phyloP scores from a whole-genome alignment of 352 stramenopile species.

The Phytophthora sp. region DNA sequence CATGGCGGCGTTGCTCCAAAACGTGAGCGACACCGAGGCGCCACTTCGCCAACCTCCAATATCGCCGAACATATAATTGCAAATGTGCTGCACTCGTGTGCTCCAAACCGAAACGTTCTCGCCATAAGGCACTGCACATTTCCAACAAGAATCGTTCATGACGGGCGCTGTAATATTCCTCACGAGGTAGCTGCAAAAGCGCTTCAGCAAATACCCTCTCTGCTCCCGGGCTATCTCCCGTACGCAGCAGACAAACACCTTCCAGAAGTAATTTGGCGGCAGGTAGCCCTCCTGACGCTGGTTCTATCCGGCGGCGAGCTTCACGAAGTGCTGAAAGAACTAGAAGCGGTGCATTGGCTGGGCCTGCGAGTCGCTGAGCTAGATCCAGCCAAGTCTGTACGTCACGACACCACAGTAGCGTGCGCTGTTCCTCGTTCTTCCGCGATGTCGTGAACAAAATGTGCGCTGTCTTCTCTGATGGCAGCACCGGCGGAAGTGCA shows the following conservation, averaged over 20 bases:
- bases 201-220: slow-evolving; percentile 40
- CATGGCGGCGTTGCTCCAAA: slow-evolving; percentile 38
- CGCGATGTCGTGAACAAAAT: slow-evolving; percentile 64
- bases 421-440: slow-evolving; percentile 67
- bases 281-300: slow-evolving; percentile 10
- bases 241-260: slow-evolving; percentile 47
- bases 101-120: slow-evolving; percentile 48
- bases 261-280: slow-evolving; percentile 50
- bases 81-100: slow-evolving; percentile 41
- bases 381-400: slow-evolving; percentile 67
- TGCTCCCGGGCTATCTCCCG: slow-evolving; percentile 38
- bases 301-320: slow-evolving; percentile 22
- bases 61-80: slow-evolving; percentile 34
- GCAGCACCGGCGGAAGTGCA: slow-evolving; percentile 44
- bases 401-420: slow-evolving; percentile 64
- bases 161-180: slow-evolving; percentile 48
- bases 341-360: slow-evolving; percentile 56
- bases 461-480: slow-evolving; percentile 64
- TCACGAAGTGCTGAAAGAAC: slow-evolving; percentile 37
- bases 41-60: slow-evolving; percentile 23
- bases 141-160: slow-evolving; percentile 59
- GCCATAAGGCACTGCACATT: slow-evolving; percentile 49
- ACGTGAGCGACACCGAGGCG: slow-evolving; percentile 31
- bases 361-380: slow-evolving; percentile 43
- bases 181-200: slow-evolving; percentile 33